phyloP scores from a whole-genome alignment of 257 asterid genomes.

The Handroanthus guayacan region DNA sequence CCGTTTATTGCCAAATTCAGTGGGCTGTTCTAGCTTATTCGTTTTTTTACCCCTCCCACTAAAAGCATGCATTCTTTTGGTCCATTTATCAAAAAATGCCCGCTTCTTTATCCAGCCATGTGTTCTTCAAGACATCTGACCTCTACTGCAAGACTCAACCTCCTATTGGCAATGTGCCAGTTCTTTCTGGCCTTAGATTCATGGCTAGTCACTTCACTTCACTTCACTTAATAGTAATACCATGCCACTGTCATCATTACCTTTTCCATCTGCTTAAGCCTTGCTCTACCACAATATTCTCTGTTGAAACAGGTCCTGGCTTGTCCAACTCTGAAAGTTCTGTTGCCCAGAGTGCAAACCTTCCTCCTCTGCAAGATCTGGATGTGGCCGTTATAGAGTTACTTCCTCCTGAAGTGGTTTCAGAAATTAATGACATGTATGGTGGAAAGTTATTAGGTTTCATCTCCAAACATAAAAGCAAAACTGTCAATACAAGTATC shows the following conservation, averaged over 20 bases:
- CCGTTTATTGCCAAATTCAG: background rate
- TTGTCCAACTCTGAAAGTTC: slow-evolving; percentile 54
- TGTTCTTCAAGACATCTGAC: background rate
- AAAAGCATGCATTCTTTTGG: background rate
- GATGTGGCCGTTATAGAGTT: slow-evolving; percentile 82
- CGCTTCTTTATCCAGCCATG: background rate
- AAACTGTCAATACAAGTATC: slow-evolving; percentile 29
- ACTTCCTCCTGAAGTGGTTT: slow-evolving; percentile 86
- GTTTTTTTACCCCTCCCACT: background rate
- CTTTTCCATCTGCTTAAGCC: background rate
- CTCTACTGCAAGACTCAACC: background rate
- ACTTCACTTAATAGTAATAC: background rate
- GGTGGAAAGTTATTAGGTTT: slow-evolving; percentile 71
- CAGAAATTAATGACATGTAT: slow-evolving; percentile 87
- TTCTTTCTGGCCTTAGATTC: background rate
- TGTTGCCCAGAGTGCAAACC: slow-evolving; percentile 48
- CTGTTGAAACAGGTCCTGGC: slow-evolving; percentile 42
- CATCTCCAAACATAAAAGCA: slow-evolving; percentile 61
- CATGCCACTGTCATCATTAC: background rate
- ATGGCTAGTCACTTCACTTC: background rate
- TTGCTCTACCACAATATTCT: slow-evolving; percentile 36
- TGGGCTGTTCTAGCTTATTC: background rate
- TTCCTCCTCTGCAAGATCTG: slow-evolving; percentile 85
- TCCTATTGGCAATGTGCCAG: background rate
- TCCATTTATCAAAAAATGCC: background rate